Conservation (phyloP, 352 stramenopile genomes). For the Saprolegnia parasitica region DNA sequence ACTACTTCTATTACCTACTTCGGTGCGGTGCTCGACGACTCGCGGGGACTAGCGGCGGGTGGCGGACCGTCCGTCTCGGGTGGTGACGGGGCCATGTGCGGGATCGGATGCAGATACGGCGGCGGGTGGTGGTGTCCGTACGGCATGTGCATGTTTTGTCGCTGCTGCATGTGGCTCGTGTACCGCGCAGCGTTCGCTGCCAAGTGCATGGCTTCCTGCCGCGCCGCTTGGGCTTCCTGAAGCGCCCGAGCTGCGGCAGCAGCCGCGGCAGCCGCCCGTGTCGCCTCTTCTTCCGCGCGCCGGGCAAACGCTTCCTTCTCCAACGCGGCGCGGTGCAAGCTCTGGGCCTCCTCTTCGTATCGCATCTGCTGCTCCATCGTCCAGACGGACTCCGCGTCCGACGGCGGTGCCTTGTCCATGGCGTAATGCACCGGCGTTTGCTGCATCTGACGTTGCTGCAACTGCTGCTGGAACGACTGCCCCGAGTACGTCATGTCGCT, state of each 20-base stretch:
- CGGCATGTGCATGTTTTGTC: conserved; percentile 35
- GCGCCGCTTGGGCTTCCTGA: conserved; percentile 69
- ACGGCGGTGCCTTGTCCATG: not conserved
- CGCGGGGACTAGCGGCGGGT: not conserved
- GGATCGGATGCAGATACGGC: conserved; percentile 5
- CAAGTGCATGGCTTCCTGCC: conserved; percentile 80
- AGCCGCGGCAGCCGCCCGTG: conserved; percentile 57
- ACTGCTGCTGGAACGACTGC: not conserved
- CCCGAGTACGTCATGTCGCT: conserved; percentile 1
- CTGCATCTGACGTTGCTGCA: conserved; percentile 12
- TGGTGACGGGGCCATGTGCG: not conserved
- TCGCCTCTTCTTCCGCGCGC: conserved; percentile 75
- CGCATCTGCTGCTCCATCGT: conserved; percentile 59
- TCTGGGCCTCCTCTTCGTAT: conserved; percentile 70
- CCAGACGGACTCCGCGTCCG: conserved; percentile 55
- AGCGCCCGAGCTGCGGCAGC: conserved; percentile 64
- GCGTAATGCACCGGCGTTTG: not conserved
- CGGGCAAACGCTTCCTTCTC: conserved; percentile 61
- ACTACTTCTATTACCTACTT: conserved; percentile 12
- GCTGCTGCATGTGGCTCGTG: conserved; percentile 67
- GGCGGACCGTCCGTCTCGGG: not conserved
- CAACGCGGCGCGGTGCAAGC: conserved; percentile 52
- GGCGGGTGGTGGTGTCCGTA: conserved; percentile 27
- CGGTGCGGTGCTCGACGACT: not conserved
- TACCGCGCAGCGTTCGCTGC: conserved; percentile 66